phyloP scores from a whole-genome alignment of 352 stramenopile genomes.

The Achlya hypogyna region DNA sequence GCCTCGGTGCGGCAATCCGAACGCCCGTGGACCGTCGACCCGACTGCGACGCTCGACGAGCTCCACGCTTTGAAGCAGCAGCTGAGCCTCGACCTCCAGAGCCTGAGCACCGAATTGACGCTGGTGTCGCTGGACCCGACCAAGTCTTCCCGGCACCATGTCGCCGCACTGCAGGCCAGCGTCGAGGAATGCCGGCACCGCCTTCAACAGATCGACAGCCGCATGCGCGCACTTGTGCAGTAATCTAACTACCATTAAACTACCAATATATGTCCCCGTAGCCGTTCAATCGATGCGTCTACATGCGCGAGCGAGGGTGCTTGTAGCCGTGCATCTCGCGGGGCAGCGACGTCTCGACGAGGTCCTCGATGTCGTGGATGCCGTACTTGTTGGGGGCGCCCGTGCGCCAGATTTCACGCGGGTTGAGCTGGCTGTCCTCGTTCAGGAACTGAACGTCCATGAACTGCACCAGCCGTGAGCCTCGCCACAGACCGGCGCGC shows the following conservation, averaged over 20 bases:
- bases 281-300: conserved; percentile 8
- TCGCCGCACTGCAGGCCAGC: background rate
- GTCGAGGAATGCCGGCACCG: background rate
- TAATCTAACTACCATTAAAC: background rate
- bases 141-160: background rate
- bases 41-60: background rate
- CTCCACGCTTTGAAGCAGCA: conserved; percentile 7
- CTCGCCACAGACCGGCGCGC: background rate
- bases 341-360: conserved; percentile 84
- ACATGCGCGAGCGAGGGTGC: conserved; percentile 82
- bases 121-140: conserved; percentile 7
- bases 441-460: conserved; percentile 85
- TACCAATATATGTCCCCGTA: background rate
- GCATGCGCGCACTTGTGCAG: background rate
- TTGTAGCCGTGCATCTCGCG: conserved; percentile 81
- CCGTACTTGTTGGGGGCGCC: conserved; percentile 85
- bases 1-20: background rate
- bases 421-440: conserved; percentile 82
- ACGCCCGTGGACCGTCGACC: background rate
- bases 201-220: background rate
- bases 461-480: conserved; percentile 27
- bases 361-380: conserved; percentile 83
- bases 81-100: conserved; percentile 9
- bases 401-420: conserved; percentile 79
- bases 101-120: conserved; percentile 8